Evolutionary conservation across 2,329 filamentous ascomycete species (phyloP), one percentile per base, ranked within the genome.

Genomic region (Epicoccum nigrum): DNA sequence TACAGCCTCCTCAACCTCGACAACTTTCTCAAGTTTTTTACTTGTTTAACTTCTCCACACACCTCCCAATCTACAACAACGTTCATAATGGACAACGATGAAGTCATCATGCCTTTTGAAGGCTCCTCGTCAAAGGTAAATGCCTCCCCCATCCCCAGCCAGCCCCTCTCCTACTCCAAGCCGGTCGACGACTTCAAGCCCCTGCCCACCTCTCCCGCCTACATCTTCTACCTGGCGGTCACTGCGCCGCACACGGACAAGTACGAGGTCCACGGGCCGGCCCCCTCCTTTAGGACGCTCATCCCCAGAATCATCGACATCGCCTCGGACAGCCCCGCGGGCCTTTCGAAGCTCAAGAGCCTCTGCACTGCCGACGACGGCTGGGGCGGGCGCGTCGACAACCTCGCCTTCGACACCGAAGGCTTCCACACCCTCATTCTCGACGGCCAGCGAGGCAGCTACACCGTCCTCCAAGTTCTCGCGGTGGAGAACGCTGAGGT

Each of bases 201-300:
- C 45, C 2, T 37, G 55, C 16, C 6, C 40, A 12, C 20, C 19
- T 13, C 25, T 7, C 17, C 46, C 2, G n/a, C 52, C 34, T 62
- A 62, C 8, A 51, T 64, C 54, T 57, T 56, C 53, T 68, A 67
- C 52, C 64, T 69, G 25, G 55, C 57, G 43, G 41, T 58, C 57
- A 63, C 42, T 7, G 55, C 54, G 1, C 66, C 62, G 0, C 61
- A 66, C 55, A 58, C 47, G 12, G 64, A 69, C 52, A 43, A 45
- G 7, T 55, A 55, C 54, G 30, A 41, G 5, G 48, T 63, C 48
- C 17, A 54, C 48, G 63, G 64, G 37, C 66, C 66, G 6, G 44
- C 42, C 2, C 21, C 41, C 2, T 28, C 19, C 4, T 68, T 67
- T 58, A 17, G 32, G 0, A 43, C 52, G 31, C 59, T 68, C n/a